Evolutionary conservation across 345 rosid species (phyloP).

Genomic region (Acer campestre): DNA sequence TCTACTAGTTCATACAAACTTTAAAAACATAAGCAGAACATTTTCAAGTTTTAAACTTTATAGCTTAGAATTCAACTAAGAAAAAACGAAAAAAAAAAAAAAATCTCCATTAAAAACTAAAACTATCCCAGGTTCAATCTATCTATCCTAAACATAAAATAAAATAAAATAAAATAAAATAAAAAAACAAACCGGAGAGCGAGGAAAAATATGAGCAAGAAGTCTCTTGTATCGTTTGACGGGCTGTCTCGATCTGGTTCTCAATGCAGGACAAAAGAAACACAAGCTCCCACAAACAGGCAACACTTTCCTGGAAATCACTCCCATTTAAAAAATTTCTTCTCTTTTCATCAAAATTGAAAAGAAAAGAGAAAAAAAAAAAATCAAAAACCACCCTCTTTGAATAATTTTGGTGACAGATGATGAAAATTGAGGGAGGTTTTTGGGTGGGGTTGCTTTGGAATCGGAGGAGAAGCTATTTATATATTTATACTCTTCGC

Average conservation of each 20-base stretch:
- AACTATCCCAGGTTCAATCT: slow-evolving; percentile 5
- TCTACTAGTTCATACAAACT: not conserved
- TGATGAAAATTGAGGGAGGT: not conserved
- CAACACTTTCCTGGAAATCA: slow-evolving; percentile 47
- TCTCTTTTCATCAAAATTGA: not conserved
- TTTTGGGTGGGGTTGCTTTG: slow-evolving; percentile 16
- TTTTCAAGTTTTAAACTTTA: not conserved
- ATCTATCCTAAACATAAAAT: not conserved
- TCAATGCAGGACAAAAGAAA: slow-evolving; percentile 60
- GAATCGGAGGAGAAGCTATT: slow-evolving; percentile 1
- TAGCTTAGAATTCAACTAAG: not conserved
- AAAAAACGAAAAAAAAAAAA: not conserved
- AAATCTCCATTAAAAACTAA: not conserved
- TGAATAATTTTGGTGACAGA: not conserved
- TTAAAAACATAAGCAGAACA: not conserved
- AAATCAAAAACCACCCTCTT: slow-evolving; percentile 3
- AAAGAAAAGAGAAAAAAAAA: not conserved
- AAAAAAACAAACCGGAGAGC: slow-evolving; percentile 46
- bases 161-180: not conserved
- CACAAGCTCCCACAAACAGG: slow-evolving; percentile 63
- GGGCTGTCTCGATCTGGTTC: slow-evolving; percentile 77
- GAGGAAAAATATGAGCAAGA: slow-evolving; percentile 61
- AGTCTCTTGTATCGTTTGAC: slow-evolving; percentile 71
- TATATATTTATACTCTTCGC: not conserved
- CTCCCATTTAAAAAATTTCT: slow-evolving; percentile 31